Conservation (phyloP, 2,329 filamentous ascomycete genomes). For the Capronia americana region DNA sequence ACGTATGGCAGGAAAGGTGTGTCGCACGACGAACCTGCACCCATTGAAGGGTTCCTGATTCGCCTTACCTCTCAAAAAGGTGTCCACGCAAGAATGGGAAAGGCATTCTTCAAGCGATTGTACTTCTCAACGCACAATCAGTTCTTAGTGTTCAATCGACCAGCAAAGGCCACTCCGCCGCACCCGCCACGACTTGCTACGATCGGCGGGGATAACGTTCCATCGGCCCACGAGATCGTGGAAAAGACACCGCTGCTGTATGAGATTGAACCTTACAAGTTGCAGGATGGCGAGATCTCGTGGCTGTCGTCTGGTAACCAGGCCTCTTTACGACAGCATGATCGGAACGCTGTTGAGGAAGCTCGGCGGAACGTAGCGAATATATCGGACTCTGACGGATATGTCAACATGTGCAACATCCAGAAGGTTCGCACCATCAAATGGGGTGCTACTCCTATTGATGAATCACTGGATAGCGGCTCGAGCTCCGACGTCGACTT, state of each 20-base stretch:
- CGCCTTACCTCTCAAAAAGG: constrained; percentile 69
- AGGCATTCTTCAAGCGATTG: constrained; percentile 68
- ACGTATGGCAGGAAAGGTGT: constrained; percentile 47
- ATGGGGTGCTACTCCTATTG: constrained; percentile 59
- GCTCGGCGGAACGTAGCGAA: constrained; percentile 64
- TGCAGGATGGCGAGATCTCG: constrained; percentile 59
- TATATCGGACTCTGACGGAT: constrained; percentile 65
- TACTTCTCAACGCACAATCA: constrained; percentile 71
- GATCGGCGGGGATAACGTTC: constrained; percentile 54
- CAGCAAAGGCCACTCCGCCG: constrained; percentile 65
- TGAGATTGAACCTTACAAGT: constrained; percentile 66
- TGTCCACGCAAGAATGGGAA: constrained; percentile 62
- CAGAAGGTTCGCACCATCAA: constrained; percentile 62
- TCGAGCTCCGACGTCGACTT: constrained; percentile 64
- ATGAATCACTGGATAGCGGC: constrained; percentile 59
- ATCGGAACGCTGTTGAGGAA: constrained; percentile 66
- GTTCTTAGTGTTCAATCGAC: constrained; percentile 66
- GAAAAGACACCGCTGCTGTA: constrained; percentile 66
- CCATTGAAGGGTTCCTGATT: constrained; percentile 70
- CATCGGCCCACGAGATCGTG: constrained; percentile 61
- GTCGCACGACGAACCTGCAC: constrained; percentile 62
- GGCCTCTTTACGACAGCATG: constrained; percentile 57
- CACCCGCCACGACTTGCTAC: constrained; percentile 62
- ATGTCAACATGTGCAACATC: constrained; percentile 67
- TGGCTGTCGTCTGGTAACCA: constrained; percentile 61